Base-by-base conservation (phyloP, 225 moss, liverwort and hornwort species). In the Bryoerythrophyllum caledonicum region DNA sequence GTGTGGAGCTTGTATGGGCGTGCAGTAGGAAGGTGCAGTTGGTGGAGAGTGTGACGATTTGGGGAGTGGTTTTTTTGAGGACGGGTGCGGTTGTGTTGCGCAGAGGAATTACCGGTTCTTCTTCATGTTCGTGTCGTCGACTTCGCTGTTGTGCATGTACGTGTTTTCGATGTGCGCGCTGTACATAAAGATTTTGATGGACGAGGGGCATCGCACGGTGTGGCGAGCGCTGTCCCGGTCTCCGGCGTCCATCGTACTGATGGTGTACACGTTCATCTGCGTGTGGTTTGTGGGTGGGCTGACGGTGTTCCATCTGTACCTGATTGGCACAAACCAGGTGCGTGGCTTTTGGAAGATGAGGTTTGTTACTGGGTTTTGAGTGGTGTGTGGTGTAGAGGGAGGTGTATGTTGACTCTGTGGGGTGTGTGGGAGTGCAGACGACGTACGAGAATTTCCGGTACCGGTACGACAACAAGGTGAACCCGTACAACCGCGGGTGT, bases 311-410 rank as follows among this genome's bases (percentile, higher is more conserved):
- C 97, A 97, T 70, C 93, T 97, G 53, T 97, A 97, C 81, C 90
- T 97, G 49, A 97, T 97, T 70, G 91, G 97, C 74, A 97, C 97
- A 20, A 97, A 97, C 83, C 94, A 97, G 94, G 97, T 97, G 5
- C 5, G 83, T 72, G 27, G 0, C 16, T 63, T 35, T 43, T 21
- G 19, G 44, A 8, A n/a, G 7, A 1, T 4, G 20, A 7, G 7
- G 7, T 23, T 32, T 4, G 6, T 17, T 38, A 21, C 6, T 25
- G 46, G 21, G 25, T 60, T 14, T 60, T 15, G 16, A 28, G 25
- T 59, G 59, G 5, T 20, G 19, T 30, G 2, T 30, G 34, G 2
- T 19, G 63, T 32, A 19, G 30, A 1, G 6, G 28, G 59, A n/a
- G 26, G 15, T 16, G 48, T 46, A 28, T 25, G 11, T 44, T 71